Conservation (phyloP, 2,329 filamentous ascomycete species). For the Chaetomium sp. region DNA sequence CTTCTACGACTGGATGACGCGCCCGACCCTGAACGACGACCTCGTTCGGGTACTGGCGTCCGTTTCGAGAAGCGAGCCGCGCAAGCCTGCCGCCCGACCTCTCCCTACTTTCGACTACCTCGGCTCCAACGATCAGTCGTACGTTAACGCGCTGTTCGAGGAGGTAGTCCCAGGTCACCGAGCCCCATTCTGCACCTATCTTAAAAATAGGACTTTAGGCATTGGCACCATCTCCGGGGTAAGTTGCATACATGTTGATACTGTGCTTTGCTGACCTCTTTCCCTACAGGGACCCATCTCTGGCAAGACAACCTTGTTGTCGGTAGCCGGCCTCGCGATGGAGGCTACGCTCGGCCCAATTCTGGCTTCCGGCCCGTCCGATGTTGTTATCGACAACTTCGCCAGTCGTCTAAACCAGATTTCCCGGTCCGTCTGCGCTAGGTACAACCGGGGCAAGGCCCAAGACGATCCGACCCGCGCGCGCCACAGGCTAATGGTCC, state of each 20-base stretch:
- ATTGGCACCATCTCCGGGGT: not conserved
- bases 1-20: constrained; percentile 4
- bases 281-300: not conserved
- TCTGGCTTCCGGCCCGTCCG: not conserved
- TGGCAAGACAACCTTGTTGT: not conserved
- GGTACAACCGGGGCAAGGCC: not conserved
- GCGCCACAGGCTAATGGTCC: not conserved
- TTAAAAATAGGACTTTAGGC: not conserved
- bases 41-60: not conserved
- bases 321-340: not conserved
- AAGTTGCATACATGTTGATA: not conserved
- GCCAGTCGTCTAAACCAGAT: not conserved
- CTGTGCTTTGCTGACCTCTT: not conserved
- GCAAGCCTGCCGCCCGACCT: not conserved
- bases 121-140: not conserved
- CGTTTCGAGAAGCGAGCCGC: not conserved
- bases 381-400: not conserved
- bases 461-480: not conserved
- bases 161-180: not conserved
- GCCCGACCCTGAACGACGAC: not conserved
- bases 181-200: not conserved
- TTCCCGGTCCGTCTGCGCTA: not conserved
- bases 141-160: not conserved
- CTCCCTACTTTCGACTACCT: not conserved
- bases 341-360: not conserved